Base-by-base conservation (phyloP, 2,329 filamentous ascomycete species). In the Westerdykella ornata region DNA sequence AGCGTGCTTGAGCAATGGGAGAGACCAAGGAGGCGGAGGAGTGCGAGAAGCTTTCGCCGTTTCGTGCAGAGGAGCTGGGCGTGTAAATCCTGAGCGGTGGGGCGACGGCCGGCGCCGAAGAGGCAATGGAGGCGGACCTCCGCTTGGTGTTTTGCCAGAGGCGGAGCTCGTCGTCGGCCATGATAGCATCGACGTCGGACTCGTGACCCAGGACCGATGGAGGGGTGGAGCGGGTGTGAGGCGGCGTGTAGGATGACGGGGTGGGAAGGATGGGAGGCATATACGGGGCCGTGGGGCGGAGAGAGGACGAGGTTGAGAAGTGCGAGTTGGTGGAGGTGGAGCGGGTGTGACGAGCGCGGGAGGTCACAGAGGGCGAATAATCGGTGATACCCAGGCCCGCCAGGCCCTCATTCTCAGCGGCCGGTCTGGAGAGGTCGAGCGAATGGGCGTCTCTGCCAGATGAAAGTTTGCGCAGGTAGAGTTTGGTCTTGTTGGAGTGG, bases 271-370 rank as follows among this genome's bases (percentile, higher is more conserved):
- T 73, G 1, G 75, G 70, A 50, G 77, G 72, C 38, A 76, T 65
- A 52, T 76, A 77, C 28, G 73, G 69, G 20, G 71, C 71, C 18
- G 69, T 71, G 2, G 73, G 72, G 22, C 71, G 69, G 46, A 69
- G 67, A 46, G 68, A 70, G 4, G 74, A 72, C 33, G 66, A 67
- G 4, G 65, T 71, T 5, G 74, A 78, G 49, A 72, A 69, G 46
- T 77, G 72, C 22, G 77, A 77, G 5, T 70, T 71, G 46, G 72
- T 74, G 47, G 76, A 80, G 11, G 70, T 73, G 17, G 75, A 76
- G 45, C 77, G 71, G 33, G 44, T 57, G 54, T 80, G 76, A 32
- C 67, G 63, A 34, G 67, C 63, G 40, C 72, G 66, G 48, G 74
- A 68, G 15, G 65, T 63, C 9, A 65, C 68, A 33, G 69, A 68